Percentiles rank a stretch among this genome's conserved stretches.
Conservation (phyloP, 495 filamentous ascomycete species). For the Corynascus novoguineensis region DNA sequence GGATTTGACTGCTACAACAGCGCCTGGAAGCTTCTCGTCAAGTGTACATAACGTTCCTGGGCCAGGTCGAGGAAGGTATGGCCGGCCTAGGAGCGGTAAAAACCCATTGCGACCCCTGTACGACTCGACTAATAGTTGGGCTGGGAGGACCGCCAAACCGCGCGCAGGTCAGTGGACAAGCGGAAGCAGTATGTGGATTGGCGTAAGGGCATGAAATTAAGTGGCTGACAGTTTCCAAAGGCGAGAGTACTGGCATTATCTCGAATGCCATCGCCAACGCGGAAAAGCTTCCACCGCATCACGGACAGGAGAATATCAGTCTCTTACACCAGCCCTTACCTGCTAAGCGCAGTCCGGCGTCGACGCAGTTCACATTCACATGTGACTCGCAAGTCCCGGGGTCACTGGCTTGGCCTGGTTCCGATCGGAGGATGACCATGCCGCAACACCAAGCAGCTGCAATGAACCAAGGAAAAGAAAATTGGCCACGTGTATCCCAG, state of each 20-base stretch:
- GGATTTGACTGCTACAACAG: slow-evolving; percentile 32
- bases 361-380: slow-evolving; percentile 88
- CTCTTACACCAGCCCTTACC: slow-evolving; percentile 64
- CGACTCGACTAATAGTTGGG: slow-evolving; percentile 51
- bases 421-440: slow-evolving; percentile 40
- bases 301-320: slow-evolving; percentile 67
- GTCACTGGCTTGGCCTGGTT: slow-evolving; percentile 47
- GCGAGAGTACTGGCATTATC: slow-evolving; percentile 71
- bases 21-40: slow-evolving; percentile 31
- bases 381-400: slow-evolving; percentile 58
- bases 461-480: slow-evolving; percentile 15
- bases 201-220: not conserved
- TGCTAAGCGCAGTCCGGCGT: slow-evolving; percentile 54
- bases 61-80: slow-evolving; percentile 73
- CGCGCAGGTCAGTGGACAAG: slow-evolving; percentile 39
- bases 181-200: slow-evolving; percentile 37
- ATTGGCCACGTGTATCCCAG: slow-evolving; percentile 14
- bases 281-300: slow-evolving; percentile 58
- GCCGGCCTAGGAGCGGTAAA: slow-evolving; percentile 57
- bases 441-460: slow-evolving; percentile 7
- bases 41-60: slow-evolving; percentile 66
- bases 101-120: slow-evolving; percentile 56
- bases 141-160: slow-evolving; percentile 40
- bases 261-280: slow-evolving; percentile 84
- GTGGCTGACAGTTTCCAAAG: slow-evolving; percentile 16